phyloP scores from a whole-genome alignment of 2,329 filamentous ascomycete species.

The Trichocomaceae sp. region DNA sequence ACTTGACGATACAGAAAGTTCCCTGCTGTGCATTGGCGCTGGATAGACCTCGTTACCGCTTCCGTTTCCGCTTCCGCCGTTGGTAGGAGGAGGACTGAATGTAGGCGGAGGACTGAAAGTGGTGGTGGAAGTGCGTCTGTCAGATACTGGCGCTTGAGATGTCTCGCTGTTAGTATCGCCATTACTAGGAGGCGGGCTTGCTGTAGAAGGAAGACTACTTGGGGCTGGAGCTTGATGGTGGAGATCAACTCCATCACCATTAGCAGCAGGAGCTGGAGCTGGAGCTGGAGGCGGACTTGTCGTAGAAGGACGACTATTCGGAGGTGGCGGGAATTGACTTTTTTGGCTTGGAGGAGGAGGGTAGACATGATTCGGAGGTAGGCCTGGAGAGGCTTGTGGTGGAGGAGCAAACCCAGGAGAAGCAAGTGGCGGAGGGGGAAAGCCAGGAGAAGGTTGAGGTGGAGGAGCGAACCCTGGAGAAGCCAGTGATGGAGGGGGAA shows the following conservation, averaged over 20 bases:
- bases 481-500: neutral
- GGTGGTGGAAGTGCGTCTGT: too few species aligned
- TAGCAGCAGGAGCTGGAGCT: neutral
- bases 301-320: conserved; percentile 1
- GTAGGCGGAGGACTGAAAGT: too few species aligned
- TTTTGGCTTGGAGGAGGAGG: neutral
- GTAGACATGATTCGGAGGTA: conserved; percentile 18
- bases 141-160: too few species aligned
- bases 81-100: too few species aligned
- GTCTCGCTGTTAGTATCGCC: neutral
- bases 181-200: conserved; percentile 11
- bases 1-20: neutral
- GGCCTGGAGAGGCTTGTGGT: conserved; percentile 18
- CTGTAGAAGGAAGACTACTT: neutral
- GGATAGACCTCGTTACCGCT: neutral
- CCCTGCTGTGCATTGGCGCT: neutral
- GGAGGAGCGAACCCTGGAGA: conserved; percentile 19
- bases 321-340: conserved; percentile 9
- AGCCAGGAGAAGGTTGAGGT: conserved; percentile 16
- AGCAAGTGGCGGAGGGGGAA: conserved; percentile 18
- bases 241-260: neutral
- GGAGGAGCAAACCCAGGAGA: conserved; percentile 16
- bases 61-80: too few species aligned
- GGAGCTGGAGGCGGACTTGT: conserved; percentile 6
- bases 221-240: neutral